Evolutionary conservation across 1,139 yeast genomes (phyloP), one percentile per base, ranked within the genome.

Genomic region (Fermentozyma sake): DNA sequence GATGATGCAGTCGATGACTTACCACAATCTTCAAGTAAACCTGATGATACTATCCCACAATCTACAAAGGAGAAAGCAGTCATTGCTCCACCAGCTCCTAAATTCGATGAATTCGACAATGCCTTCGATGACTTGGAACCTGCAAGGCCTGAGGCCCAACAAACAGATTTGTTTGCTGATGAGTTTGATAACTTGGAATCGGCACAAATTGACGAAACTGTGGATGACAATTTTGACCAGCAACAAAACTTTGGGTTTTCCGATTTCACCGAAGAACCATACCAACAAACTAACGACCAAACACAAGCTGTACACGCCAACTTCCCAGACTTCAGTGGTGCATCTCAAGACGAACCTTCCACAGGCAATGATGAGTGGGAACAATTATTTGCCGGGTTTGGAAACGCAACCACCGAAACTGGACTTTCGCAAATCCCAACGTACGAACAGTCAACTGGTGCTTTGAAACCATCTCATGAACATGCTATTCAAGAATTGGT

Each of bases 341-440:
- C 44, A 14, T 27, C 29, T 19, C 27, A 37, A 4, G 31, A 26
- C n/a, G 14, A 18, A 10, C 26, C 26, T 6, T 31, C 37, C 14
- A 28, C 41, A n/a, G 61, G 50, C 6, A 71, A 72, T 33, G 95
- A 85, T 46, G 96, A 87, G 53, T 87, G 96, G 96, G 96, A 87
- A 46, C 93, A 86, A 55, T 68, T 87, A 17, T 87, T 87, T 62
- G 93, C 95, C 3, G 95, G 94, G 0, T 82, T 86, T 50, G 91
- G 91, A 16, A 82, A 79, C 44, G 67, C 68, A 18, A 61, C 34
- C 13, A 24, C 31, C 4, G 21, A 28, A 13, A 20, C 32, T 4
- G 24, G 29, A 4, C 19, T 20, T 11, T 32, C 46, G 6, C 29
- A 34, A 10, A 5, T 26, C 8, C 58, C 52, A 25, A 45, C 39